Conservation (phyloP, 2,329 filamentous ascomycete species). For the Elsinoe batatas region DNA sequence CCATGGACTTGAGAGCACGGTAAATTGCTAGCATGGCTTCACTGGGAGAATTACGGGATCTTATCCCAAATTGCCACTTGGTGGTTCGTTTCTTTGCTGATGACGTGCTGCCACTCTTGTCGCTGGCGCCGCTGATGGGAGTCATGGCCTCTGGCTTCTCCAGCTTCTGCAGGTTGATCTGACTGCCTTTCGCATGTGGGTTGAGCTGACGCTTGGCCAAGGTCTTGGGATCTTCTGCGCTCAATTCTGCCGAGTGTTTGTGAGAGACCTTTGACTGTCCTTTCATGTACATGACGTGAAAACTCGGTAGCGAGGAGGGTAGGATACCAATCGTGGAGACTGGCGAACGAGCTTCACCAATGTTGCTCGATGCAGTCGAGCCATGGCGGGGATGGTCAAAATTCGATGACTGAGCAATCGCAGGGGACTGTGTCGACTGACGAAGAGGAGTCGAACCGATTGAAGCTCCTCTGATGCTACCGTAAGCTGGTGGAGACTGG, state of each 20-base stretch:
- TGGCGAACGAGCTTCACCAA: slow-evolving; percentile 33
- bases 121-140: slow-evolving; percentile 34
- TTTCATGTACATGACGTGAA: slow-evolving; percentile 85
- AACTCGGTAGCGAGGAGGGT: slow-evolving; percentile 80
- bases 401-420: slow-evolving; percentile 15
- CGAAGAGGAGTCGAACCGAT: slow-evolving; percentile 24
- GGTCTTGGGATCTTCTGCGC: not conserved
- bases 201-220: slow-evolving; percentile 55
- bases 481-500: slow-evolving; percentile 42
- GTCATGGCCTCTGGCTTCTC: slow-evolving; percentile 46
- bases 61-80: slow-evolving; percentile 96
- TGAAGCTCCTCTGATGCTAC: slow-evolving; percentile 27
- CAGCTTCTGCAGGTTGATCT: slow-evolving; percentile 18
- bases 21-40: slow-evolving; percentile 95
- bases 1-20: slow-evolving; percentile 77
- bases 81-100: slow-evolving; percentile 60
- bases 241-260: not conserved
- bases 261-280: slow-evolving; percentile 35
- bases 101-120: slow-evolving; percentile 37
- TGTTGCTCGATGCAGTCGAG: slow-evolving; percentile 33
- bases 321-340: slow-evolving; percentile 81
- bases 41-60: slow-evolving; percentile 84
- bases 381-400: slow-evolving; percentile 35
- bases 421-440: slow-evolving; percentile 21
- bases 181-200: slow-evolving; percentile 62